Percentiles rank a stretch among this genome's conserved stretches.
phyloP scores from a whole-genome alignment of 331 rosid genomes.

The Prunus yedoensis region DNA sequence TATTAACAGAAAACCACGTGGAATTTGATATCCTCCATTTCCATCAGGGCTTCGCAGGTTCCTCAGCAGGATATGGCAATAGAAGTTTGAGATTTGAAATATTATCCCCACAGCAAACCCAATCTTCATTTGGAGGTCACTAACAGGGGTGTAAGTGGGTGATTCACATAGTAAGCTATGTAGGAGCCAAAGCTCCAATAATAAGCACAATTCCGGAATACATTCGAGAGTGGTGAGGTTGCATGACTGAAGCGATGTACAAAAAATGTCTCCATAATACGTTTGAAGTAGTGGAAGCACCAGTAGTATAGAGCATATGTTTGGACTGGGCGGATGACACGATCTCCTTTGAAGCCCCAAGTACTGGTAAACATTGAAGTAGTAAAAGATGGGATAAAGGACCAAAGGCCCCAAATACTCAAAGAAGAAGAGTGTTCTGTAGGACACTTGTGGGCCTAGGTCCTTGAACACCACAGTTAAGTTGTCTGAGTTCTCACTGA shows the following conservation, averaged over 20 bases:
- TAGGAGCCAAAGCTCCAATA: conserved; percentile 87
- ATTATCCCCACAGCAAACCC: conserved; percentile 82
- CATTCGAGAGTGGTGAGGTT: conserved; percentile 91
- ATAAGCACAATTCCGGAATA: conserved; percentile 91
- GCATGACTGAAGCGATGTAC: conserved; percentile 98
- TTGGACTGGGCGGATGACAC: conserved; percentile 77
- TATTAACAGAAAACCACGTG: conserved; percentile 81
- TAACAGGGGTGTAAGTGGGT: conserved; percentile 84
- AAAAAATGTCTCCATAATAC: conserved; percentile 90
- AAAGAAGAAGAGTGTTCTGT: conserved; percentile 73
- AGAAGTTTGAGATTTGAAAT: conserved; percentile 70
- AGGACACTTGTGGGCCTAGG: conserved; percentile 91
- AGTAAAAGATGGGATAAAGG: conserved; percentile 89
- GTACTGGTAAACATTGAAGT: conserved; percentile 64
- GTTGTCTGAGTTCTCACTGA: conserved; percentile 51
- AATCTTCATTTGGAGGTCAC: conserved; percentile 88
- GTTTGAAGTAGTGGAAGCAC: conserved; percentile 93
- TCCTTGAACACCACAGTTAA: conserved; percentile 80
- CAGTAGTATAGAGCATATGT: conserved; percentile 91
- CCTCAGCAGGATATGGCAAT: conserved; percentile 81
- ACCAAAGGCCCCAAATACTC: conserved; percentile 95
- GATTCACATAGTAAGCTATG: conserved; percentile 84
- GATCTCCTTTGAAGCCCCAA: conserved; percentile 78
- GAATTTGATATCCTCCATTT: conserved; percentile 92
- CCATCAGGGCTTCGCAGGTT: conserved; percentile 77